phyloP scores from a whole-genome alignment of 2,329 filamentous ascomycete genomes.

The Geosmithia putterillii region DNA sequence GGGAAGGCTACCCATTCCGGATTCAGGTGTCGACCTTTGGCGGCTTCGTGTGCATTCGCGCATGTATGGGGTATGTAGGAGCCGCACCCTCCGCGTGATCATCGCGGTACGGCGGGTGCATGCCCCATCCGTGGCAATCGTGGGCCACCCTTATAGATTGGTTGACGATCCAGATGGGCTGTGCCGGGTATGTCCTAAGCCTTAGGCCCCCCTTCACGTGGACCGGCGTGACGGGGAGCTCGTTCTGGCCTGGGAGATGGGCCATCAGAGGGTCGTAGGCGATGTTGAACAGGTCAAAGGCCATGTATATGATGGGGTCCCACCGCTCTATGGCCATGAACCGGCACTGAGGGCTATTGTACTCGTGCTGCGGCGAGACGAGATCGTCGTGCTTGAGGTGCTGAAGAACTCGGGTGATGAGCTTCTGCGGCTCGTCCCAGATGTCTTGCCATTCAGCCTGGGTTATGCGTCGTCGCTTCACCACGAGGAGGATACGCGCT shows the following conservation, averaged over 20 bases:
- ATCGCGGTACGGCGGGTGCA: neutral
- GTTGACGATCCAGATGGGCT: neutral
- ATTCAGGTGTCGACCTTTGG: no score
- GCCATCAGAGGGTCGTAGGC: neutral
- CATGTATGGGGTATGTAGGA: neutral
- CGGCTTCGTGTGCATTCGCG: no score
- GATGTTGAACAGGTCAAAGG: conserved; percentile 1
- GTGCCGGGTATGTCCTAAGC: neutral
- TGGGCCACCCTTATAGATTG: neutral
- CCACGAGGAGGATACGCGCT: neutral
- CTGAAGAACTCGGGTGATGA: conserved; percentile 1
- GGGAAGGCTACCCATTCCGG: no score
- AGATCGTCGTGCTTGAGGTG: conserved; percentile 1
- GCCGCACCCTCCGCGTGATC: conserved; percentile 1
- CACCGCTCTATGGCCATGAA: conserved; percentile 2
- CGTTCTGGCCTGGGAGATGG: conserved; percentile 1
- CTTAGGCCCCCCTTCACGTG: neutral
- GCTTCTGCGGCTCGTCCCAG: conserved; percentile 3
- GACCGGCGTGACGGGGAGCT: conserved; percentile 1
- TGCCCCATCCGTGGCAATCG: neutral
- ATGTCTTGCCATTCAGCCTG: neutral
- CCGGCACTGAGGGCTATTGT: conserved; percentile 1
- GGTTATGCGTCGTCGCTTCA: neutral
- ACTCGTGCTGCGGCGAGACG: conserved; percentile 1
- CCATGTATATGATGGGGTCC: conserved; percentile 1